Evolutionary conservation across 495 filamentous ascomycete genomes (phyloP), one percentile per base, ranked within the genome.

Genomic region (Letharia columbiana): DNA sequence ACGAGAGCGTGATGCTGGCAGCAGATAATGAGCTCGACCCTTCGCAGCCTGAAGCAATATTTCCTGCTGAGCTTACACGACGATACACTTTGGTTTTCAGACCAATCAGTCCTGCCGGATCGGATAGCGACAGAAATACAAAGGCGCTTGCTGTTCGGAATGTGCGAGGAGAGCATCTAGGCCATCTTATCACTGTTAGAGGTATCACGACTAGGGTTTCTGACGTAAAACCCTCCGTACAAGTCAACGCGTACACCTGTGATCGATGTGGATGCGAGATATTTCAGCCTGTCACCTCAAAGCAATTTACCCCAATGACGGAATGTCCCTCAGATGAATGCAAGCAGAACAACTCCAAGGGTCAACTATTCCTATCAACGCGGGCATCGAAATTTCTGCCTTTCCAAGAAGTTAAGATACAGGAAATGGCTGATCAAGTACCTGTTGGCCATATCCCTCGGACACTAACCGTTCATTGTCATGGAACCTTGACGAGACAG

Each of bases 331-430:
- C 93, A 11, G 76, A 87, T 17, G 92, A 96, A 70, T 98, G 94
- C 78, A 85, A 89, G 73, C 83, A 82, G 63, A 98, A 98, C 76
- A 90, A 96, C 74, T 83, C 89, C 66, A 96, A 92, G 74, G 94
- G 94, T 41, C 91, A 97, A 73, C 82, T 98, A 45, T 91, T 94
- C 76, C 86, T 92, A 50, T 96, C 92, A 0, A 96, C 93, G 2
- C 84, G 94, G 67, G 94, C 95, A 0, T 97, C 92, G 41, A 98
- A 98, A 73, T 98, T 97, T 73, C 77, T 96, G 71, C 91, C 94
- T 6, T 98, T 98, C 83, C 94, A 98, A 76, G 94, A 98, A 76
- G 87, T 98, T 72, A 97, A 97, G 79, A 91, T 98, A 70, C 95
- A 98, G 78, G 94, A 98, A 76, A 89, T 98, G 83, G 92, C 94